Base-by-base conservation (phyloP, 371 early-diverging fungal genomes). In the Mortierella sp. region DNA sequence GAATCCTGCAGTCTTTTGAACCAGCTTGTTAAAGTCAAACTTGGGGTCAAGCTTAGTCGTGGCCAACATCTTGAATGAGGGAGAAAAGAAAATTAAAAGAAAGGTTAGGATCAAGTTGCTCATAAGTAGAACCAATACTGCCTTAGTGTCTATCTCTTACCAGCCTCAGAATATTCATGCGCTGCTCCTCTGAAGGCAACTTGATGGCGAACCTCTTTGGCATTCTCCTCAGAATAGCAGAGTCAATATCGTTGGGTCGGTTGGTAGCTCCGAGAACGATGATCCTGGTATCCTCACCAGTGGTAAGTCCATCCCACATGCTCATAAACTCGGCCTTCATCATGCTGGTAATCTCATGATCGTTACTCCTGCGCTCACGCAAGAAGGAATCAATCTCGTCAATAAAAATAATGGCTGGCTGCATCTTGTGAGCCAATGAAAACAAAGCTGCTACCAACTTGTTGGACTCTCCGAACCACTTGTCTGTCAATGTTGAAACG, bases 321-420 rank as follows among this genome's bases (percentile, higher is more conserved):
- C 89, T 94, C 97, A 99, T 97, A 75, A 98, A 98, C 87, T 98
- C 98, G 8, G 98, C 97, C 88, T 98, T 99, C 97, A 99, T 98
- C 91, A 96, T 97, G 58, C 91, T 89, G 31, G 95, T 96, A 23
- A 96, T 96, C 85, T 98, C 98, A 78, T 98, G 98, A 84, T 99
- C 99, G 26, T 86, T 89, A 59, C 92, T 91, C 68, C 94, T 85
- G 49, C 99, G 90, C 66, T 97, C 96, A n/a, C 98, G 89, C 68
- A 98, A 83, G 76, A 99, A 97, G 15, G 96, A 93, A 82, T 99
- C 99, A 58, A 98, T 96, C 82, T 99, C 99, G 84, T 99, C 99
- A 81, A 99, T 97, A 82, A 99, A 99, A 23, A 99, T 93, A 72
- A 99, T 98, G 34, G 93, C 86, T 0, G 99, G 99, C 79, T 97